Conservation (phyloP, 176 grass and related monocot genomes). For the Oryza longistaminata region DNA sequence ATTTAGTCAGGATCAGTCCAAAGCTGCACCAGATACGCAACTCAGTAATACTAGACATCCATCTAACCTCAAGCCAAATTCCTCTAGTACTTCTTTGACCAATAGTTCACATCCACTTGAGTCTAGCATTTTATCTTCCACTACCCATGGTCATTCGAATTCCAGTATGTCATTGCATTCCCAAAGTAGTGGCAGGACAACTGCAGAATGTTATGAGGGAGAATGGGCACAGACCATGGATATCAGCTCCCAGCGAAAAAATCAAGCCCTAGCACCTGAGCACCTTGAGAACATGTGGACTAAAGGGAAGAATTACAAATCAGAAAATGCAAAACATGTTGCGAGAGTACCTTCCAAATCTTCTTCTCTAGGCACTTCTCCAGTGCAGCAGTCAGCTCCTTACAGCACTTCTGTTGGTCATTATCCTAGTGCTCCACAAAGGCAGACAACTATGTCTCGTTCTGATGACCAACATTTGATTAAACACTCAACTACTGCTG, state of each 20-base stretch:
- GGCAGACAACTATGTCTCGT: slow-evolving; percentile 7
- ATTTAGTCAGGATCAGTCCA: slow-evolving; percentile 54
- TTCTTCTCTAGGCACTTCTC: slow-evolving; percentile 26
- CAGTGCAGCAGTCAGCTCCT: slow-evolving; percentile 41
- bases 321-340: slow-evolving; percentile 49
- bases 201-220: slow-evolving; percentile 32
- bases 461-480: slow-evolving; percentile 29
- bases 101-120: slow-evolving; percentile 42
- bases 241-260: slow-evolving; percentile 50
- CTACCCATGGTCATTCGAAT: background rate
- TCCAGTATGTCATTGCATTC: slow-evolving; percentile 38
- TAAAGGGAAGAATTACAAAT: slow-evolving; percentile 92
- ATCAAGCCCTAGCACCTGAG: slow-evolving; percentile 74
- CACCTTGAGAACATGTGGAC: slow-evolving; percentile 97
- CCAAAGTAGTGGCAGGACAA: slow-evolving; percentile 41
- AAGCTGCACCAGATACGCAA: slow-evolving; percentile 45
- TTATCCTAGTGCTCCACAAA: slow-evolving; percentile 34
- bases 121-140: slow-evolving; percentile 35
- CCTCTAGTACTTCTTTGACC: slow-evolving; percentile 17
- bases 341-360: slow-evolving; percentile 38
- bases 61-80: slow-evolving; percentile 33
- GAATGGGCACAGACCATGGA: slow-evolving; percentile 57
- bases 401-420: slow-evolving; percentile 10
- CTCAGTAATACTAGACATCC: slow-evolving; percentile 39
- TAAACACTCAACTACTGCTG: slow-evolving; percentile 39